Conservation (phyloP, 139 green algal genomes). For the Closterium sp. region DNA sequence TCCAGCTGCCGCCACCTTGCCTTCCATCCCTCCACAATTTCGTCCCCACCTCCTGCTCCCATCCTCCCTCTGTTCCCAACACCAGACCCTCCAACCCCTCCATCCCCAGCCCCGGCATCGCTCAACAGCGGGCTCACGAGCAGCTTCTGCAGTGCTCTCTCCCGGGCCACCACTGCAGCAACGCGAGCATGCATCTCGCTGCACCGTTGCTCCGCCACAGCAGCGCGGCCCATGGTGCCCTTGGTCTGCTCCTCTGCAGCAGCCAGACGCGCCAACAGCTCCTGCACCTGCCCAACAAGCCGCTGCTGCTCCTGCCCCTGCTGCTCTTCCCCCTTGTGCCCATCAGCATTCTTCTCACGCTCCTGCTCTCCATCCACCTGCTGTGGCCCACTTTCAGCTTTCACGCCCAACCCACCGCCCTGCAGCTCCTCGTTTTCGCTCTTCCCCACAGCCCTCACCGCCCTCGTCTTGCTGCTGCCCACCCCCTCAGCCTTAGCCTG, state of each 20-base stretch:
- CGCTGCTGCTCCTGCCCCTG: not conserved
- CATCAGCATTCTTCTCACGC: not conserved
- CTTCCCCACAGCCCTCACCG: not conserved
- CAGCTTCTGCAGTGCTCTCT: not conserved
- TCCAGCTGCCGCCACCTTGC: not conserved
- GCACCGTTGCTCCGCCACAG: not conserved
- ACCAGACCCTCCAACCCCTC: not conserved
- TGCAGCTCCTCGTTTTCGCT: not conserved
- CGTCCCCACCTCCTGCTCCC: not conserved
- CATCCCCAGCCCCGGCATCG: not conserved
- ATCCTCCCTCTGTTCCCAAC: not conserved
- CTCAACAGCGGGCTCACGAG: not conserved
- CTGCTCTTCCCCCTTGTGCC: not conserved
- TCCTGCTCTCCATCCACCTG: not conserved
- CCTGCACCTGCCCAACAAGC: not conserved
- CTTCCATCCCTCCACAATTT: not conserved
- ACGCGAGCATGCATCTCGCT: not conserved
- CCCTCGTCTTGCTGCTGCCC: not conserved
- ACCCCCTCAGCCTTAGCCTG: not conserved
- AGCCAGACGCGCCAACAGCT: not conserved
- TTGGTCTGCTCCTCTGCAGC: not conserved
- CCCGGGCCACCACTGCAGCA: not conserved
- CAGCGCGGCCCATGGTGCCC: not conserved
- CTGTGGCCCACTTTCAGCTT: not conserved
- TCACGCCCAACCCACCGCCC: not conserved